phyloP scores from a whole-genome alignment of 345 rosid genomes.

The Gossypium thurberi region DNA sequence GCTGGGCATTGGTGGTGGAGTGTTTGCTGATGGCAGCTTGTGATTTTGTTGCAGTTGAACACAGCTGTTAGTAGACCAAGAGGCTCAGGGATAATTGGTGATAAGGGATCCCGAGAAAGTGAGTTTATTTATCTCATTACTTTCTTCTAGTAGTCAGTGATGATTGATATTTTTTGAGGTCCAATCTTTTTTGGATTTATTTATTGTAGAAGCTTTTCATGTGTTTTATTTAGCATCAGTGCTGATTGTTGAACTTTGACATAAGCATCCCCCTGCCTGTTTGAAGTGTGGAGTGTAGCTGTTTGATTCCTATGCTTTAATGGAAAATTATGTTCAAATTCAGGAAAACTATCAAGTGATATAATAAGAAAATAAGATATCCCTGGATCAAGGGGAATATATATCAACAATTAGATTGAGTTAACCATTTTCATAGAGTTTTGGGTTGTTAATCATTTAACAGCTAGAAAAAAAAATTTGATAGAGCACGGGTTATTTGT shows the following conservation, averaged over 20 bases:
- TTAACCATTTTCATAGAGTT: neutral
- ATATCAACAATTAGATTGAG: neutral
- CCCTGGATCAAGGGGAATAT: neutral
- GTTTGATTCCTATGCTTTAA: neutral
- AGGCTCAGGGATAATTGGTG: slow-evolving; percentile 44
- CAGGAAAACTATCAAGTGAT: neutral
- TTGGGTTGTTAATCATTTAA: neutral
- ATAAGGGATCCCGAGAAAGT: slow-evolving; percentile 77
- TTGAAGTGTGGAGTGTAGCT: neutral
- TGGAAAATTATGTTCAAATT: neutral
- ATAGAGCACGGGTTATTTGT: neutral
- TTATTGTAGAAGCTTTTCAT: neutral
- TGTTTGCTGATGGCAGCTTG: neutral
- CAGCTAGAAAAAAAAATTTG: neutral
- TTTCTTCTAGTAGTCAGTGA: neutral
- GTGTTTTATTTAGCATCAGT: neutral
- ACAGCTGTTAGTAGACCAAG: slow-evolving; percentile 60
- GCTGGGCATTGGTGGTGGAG: neutral
- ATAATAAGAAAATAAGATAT: neutral
- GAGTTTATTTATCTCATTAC: slow-evolving; percentile 24
- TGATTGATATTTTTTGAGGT: slow-evolving; percentile 1
- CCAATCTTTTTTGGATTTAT: neutral
- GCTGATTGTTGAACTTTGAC: neutral
- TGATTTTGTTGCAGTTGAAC: slow-evolving; percentile 53
- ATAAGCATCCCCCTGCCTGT: neutral